Evolutionary conservation across 2,329 filamentous ascomycete species (phyloP).

Genomic region (Grosmannia huntii): DNA sequence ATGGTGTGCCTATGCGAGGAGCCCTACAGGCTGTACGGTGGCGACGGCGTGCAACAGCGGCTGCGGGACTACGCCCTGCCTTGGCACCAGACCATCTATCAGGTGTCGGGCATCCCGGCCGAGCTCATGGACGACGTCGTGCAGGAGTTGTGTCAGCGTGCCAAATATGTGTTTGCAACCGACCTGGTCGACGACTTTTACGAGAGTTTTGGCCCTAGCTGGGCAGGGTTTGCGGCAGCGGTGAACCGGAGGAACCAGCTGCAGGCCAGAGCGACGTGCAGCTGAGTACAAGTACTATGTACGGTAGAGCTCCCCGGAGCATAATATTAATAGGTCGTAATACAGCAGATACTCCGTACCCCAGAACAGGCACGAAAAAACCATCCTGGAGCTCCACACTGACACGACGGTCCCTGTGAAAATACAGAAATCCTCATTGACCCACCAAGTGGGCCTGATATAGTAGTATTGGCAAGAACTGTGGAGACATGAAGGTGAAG

Average conservation of each 20-base stretch:
- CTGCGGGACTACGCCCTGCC: background rate
- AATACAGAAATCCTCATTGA: background rate
- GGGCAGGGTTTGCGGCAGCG: conserved; percentile 5
- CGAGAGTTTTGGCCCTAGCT: conserved; percentile 9
- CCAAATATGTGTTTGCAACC: conserved; percentile 8
- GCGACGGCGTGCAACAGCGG: conserved; percentile 3
- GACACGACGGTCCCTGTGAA: background rate
- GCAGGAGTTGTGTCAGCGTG: conserved; percentile 2
- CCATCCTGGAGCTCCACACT: background rate
- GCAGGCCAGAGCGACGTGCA: background rate
- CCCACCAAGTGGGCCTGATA: background rate
- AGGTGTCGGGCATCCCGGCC: conserved; percentile 1
- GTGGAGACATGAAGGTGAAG: background rate
- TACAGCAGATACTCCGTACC: background rate
- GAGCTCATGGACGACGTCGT: background rate
- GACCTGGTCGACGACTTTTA: conserved; percentile 9
- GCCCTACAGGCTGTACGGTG: conserved; percentile 2
- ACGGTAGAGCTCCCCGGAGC: too few species aligned
- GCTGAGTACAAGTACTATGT: background rate
- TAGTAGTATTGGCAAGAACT: background rate
- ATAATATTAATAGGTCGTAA: background rate
- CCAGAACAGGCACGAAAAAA: background rate
- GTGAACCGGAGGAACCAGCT: background rate
- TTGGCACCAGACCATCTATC: background rate
- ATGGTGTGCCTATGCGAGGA: conserved; percentile 8